Evolutionary conservation across 2,329 filamentous ascomycete genomes (phyloP).

Genomic region (Neurospora sp.): DNA sequence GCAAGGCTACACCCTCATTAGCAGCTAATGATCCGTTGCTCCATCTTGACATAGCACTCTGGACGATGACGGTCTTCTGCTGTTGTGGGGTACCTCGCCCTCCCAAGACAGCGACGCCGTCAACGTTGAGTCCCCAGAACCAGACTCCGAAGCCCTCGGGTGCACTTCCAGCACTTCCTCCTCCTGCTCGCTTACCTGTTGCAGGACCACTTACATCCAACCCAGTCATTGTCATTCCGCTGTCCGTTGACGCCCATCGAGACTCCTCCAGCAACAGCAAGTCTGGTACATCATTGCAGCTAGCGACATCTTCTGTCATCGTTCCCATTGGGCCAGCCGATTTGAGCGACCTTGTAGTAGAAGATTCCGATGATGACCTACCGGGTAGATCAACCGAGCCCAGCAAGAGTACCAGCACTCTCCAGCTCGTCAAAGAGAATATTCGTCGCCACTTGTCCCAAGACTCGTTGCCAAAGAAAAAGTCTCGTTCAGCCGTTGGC

Average conservation of each 20-base stretch:
- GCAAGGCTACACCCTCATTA: not conserved
- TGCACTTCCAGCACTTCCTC: conserved; percentile 10
- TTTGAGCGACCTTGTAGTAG: conserved; percentile 24
- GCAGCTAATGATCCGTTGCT: not conserved
- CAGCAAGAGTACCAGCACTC: conserved; percentile 28
- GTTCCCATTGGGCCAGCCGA: conserved; percentile 14
- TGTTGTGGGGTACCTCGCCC: conserved; percentile 21
- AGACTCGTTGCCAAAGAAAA: conserved; percentile 30
- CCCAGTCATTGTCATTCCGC: conserved; percentile 5
- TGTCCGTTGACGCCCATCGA: conserved; percentile 2
- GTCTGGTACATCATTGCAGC: conserved; percentile 12
- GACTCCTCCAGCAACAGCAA: conserved; percentile 7
- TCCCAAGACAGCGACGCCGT: conserved; percentile 4
- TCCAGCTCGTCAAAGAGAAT: conserved; percentile 35
- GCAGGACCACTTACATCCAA: conserved; percentile 11
- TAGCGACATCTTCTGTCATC: conserved; percentile 10
- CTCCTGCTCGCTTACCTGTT: conserved; percentile 11
- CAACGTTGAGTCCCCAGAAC: not conserved
- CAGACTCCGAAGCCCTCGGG: not conserved
- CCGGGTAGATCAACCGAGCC: not conserved
- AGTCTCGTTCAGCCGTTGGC: conserved; percentile 32
- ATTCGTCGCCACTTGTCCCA: conserved; percentile 37
- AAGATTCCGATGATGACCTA: conserved; percentile 30
- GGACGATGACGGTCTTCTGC: conserved; percentile 26
- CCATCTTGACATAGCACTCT: not conserved